Conservation (phyloP, 2,329 filamentous ascomycete species). For the Onygenales sp. region DNA sequence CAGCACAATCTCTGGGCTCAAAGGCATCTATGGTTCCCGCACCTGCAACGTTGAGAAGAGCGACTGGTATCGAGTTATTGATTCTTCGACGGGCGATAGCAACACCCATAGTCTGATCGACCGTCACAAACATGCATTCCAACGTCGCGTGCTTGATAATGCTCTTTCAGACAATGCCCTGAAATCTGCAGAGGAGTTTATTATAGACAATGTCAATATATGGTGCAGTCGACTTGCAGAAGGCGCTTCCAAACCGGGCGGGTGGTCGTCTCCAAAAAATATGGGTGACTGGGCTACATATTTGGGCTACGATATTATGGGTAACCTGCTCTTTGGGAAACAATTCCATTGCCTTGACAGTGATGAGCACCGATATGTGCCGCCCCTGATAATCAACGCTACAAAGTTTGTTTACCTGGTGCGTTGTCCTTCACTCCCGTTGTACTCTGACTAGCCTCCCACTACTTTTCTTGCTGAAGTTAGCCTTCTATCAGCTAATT, state of each 20-base stretch:
- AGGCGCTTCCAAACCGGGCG: constrained; percentile 12
- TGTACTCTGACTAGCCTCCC: background rate
- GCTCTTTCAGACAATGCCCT: constrained; percentile 22
- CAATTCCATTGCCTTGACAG: constrained; percentile 22
- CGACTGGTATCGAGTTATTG: constrained; percentile 29
- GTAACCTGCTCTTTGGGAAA: constrained; percentile 26
- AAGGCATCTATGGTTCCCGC: constrained; percentile 40
- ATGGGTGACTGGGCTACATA: constrained; percentile 22
- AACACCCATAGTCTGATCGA: constrained; percentile 16
- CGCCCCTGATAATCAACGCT: constrained; percentile 19
- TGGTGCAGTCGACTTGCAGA: constrained; percentile 11
- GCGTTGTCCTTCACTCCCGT: background rate
- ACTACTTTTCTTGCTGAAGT: background rate
- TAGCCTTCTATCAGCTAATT: background rate
- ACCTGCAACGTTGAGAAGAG: constrained; percentile 18
- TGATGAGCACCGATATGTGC: constrained; percentile 10
- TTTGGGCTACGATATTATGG: constrained; percentile 28
- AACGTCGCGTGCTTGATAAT: constrained; percentile 19
- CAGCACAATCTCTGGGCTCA: constrained; percentile 60
- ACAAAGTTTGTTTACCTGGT: constrained; percentile 12
- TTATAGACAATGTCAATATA: constrained; percentile 10
- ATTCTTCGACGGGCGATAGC: constrained; percentile 15
- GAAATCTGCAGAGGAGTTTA: constrained; percentile 13
- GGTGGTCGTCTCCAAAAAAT: constrained; percentile 14
- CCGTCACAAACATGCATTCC: constrained; percentile 13